Base-by-base conservation (phyloP, 768 basidiomycete species). In the Trametopsis cervina region DNA sequence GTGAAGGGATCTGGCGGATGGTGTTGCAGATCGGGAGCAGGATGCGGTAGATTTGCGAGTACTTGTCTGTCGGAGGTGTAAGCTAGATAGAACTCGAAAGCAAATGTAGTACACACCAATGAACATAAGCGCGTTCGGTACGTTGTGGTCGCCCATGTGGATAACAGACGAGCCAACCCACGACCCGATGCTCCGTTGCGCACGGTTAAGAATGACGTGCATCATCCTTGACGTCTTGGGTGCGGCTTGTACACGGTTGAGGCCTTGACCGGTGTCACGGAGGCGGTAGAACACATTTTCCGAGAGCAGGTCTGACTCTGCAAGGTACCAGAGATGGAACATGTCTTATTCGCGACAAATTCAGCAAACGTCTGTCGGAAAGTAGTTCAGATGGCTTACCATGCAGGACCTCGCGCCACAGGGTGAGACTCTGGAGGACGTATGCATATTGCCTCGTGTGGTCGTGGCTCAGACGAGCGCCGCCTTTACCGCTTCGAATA, bases 161-260 rank as follows among this genome's bases (percentile, higher is more conserved):
- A 89, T 88, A 54, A 88, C 88, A 46, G 84, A 86, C 10, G 82
- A 89, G 36, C 89, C 89, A 47, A 90, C 77, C 89, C 89, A 91
- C 29, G 74, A 75, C 0, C 89, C 89, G 12, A 91, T 82, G 53
- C 81, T 83, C 51, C 76, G 73, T 57, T 92, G 89, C 0, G 89
- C 86, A 57, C 85, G 85, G 57, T 90, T 79, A 24, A 92, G 77
- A 58, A 92, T 89, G 21, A 74, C 76, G 61, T 89, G 88, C 89
- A 91, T 91, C 80, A 88, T 82, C 23, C 85, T 80, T n/a, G 87
- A 81, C 2, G 89, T 92, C 64, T 90, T 91, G 11, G 89, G 89
- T 2, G 89, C 78, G 0, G 81, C 78, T 61, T 91, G 89, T 10
- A 92, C 88, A 39, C 89, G 83, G 66, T 92, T 92, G 46, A 92